Percentiles rank a stretch among this genome's conserved stretches.
Evolutionary conservation across 495 filamentous ascomycete species (phyloP).

Genomic region (Choiromyces venosus): DNA sequence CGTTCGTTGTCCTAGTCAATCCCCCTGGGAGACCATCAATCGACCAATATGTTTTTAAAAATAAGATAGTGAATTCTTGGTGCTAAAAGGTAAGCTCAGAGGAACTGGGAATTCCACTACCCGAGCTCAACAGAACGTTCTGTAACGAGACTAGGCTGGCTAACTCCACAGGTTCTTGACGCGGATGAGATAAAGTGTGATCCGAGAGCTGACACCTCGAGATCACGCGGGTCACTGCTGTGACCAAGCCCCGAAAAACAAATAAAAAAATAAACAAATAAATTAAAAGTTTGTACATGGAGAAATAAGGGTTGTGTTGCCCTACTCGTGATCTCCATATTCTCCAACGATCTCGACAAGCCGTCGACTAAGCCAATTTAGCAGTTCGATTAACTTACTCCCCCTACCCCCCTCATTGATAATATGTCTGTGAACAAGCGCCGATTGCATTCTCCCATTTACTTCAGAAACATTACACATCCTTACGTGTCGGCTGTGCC

Average conservation of each 20-base stretch:
- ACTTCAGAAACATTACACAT: background rate
- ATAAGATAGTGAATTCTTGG: background rate
- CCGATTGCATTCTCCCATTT: background rate
- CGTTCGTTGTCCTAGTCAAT: background rate
- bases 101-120: background rate
- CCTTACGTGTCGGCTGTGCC: background rate
- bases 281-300: background rate
- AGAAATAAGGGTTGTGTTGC: background rate
- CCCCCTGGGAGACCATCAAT: background rate
- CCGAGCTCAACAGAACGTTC: background rate
- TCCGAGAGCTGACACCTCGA: background rate
- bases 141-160: background rate
- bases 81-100: background rate
- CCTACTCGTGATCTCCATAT: background rate
- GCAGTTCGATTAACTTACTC: background rate
- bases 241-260: background rate
- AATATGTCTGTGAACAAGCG: background rate
- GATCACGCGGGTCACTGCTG: background rate
- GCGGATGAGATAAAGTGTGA: background rate
- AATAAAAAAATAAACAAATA: constrained; percentile 2
- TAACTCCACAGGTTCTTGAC: background rate
- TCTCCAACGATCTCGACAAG: background rate
- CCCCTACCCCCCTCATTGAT: background rate
- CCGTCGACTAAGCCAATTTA: background rate
- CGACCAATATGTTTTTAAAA: background rate